Base-by-base conservation (phyloP, 2,329 filamentous ascomycete genomes). In the Fusarium xylarioides region DNA sequence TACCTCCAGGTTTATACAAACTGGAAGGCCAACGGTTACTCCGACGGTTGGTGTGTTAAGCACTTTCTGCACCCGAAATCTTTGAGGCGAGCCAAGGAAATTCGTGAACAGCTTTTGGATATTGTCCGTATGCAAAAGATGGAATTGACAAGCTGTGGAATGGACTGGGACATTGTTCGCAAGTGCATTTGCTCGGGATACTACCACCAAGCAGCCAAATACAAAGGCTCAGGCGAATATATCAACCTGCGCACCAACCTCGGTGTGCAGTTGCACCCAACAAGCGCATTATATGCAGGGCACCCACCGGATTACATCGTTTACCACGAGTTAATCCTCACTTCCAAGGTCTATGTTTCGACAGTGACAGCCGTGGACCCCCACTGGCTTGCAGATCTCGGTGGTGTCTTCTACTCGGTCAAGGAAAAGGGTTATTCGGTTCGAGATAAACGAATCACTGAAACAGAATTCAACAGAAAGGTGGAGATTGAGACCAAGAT, bases 161-260 rank as follows among this genome's bases (percentile, higher is more conserved):
- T 95, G 47, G 97, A 99, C 83, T 98, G 96, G 93, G 97, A 99
- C 81, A 86, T 97, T 15, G 94, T 98, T 63, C 91, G 96, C 70
- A 95, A 96, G 82, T 98, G 95, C 81, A 97, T 99, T 79, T 99
- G 97, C 85, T 95, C 93, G 0, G 96, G 96, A 18, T 99, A 97
- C 85, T 99, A 98, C 83, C 95, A 98, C 79, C 96, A 99, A 84
- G 96, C 96, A 11, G 96, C 96, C 35, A 95, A 95, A 78, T 95
- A 97, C 72, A 97, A 97, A 83, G 97, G 96, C 6, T 94, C 98
- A 21, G 96, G 96, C 76, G 97, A 99, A 83, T 99, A 98, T 84
- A 92, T 97, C 83, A 99, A 99, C 81, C 87, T 99, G 40, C 92
- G 96, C 28, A 99, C 96, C 1, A 96, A 93, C 78, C 95, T 99